Evolutionary conservation across 306 rosid genomes (phyloP).

Genomic region (Cucumis cinereus): DNA sequence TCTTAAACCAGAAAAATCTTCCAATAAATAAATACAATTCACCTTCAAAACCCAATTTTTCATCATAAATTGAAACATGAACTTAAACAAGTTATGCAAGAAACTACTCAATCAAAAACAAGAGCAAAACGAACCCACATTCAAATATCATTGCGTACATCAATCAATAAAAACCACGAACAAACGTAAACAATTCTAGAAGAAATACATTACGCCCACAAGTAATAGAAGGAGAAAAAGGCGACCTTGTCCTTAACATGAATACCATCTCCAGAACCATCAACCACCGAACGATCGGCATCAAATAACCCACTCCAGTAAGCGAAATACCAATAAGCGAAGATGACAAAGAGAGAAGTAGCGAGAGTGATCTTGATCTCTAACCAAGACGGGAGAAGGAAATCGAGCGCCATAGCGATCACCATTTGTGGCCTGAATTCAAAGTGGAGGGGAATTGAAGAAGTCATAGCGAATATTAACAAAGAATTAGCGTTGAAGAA

Average conservation of each 20-base stretch:
- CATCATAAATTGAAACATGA: not conserved
- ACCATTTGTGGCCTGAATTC: constrained; percentile 5
- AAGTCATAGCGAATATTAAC: not conserved
- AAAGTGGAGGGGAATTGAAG: not conserved
- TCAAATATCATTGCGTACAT: not conserved
- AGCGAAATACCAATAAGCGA: constrained; percentile 56
- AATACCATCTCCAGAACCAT: constrained; percentile 25
- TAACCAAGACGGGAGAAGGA: constrained; percentile 64
- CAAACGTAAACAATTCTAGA: not conserved
- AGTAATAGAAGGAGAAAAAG: not conserved
- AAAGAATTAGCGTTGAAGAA: not conserved
- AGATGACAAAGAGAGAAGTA: constrained; percentile 52
- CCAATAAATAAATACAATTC: not conserved
- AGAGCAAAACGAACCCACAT: not conserved
- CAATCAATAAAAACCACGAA: not conserved
- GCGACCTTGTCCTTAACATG: constrained; percentile 48
- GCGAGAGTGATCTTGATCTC: constrained; percentile 77
- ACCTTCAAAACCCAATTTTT: not conserved
- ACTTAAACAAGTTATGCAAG: not conserved
- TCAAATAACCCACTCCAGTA: constrained; percentile 16
- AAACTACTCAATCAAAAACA: not conserved
- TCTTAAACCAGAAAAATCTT: not conserved
- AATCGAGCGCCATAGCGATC: constrained; percentile 40
- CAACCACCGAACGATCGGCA: constrained; percentile 34
- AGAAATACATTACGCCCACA: not conserved